Percentiles rank a stretch among this genome's conserved stretches.
phyloP scores from a whole-genome alignment of 2,329 filamentous ascomycete species.

The Aspergillus piperis region DNA sequence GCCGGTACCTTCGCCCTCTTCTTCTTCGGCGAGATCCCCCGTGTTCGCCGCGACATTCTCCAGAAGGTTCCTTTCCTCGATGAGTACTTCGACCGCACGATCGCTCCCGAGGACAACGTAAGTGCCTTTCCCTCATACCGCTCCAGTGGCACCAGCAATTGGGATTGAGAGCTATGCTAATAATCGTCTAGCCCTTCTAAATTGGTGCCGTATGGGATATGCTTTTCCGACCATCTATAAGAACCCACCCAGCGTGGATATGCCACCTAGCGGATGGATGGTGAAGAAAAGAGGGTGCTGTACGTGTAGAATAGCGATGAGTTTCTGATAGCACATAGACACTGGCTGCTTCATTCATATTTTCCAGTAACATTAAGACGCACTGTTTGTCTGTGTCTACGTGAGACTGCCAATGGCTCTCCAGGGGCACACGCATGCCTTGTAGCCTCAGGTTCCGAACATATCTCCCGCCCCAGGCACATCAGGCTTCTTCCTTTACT shows the following conservation, averaged over 20 bases:
- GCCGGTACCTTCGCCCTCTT: slow-evolving; percentile 62
- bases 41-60: slow-evolving; percentile 63
- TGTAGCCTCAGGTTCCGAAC: not conserved
- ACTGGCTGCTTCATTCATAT: slow-evolving; percentile 12
- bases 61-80: slow-evolving; percentile 61
- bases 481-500: not conserved
- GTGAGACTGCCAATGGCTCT: not conserved
- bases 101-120: slow-evolving; percentile 65
- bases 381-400: not conserved
- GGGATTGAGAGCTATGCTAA: slow-evolving; percentile 21
- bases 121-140: slow-evolving; percentile 23
- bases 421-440: not conserved
- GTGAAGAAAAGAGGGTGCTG: slow-evolving; percentile 20
- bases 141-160: no score
- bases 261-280: slow-evolving; percentile 17
- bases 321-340: slow-evolving; percentile 42
- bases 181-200: slow-evolving; percentile 38
- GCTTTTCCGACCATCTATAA: slow-evolving; percentile 14
- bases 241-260: slow-evolving; percentile 15
- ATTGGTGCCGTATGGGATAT: slow-evolving; percentile 14
- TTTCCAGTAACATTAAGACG: not conserved
- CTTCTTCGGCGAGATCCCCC: slow-evolving; percentile 66
- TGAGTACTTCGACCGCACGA: slow-evolving; percentile 57
- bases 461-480: not conserved
- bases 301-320: slow-evolving; percentile 42